These are phyloP conservation scores for Phanerochaete sordida DNA, from an alignment of 768 basidiomycete genomes.

Conservation along the genomic window DNA sequence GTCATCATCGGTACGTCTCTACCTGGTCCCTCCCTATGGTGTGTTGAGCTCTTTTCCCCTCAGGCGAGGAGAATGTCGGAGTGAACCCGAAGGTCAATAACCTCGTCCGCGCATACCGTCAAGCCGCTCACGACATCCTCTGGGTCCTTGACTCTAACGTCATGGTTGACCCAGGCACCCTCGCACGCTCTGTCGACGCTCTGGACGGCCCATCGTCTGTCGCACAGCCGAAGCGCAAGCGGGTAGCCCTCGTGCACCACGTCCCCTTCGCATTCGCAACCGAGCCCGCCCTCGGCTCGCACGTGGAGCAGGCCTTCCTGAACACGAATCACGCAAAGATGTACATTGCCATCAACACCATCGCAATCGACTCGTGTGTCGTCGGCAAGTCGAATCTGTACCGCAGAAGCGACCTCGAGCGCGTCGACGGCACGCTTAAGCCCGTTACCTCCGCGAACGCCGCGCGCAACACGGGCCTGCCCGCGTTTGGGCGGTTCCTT, in stretches of 20 bases:
- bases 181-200: conserved; percentile 83
- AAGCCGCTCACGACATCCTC: conserved; percentile 83
- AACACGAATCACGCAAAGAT: conserved; percentile 98
- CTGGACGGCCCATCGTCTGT: conserved; percentile 44
- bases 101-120: conserved; percentile 77
- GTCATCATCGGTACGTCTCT: conserved; percentile 68
- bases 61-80: conserved; percentile 82
- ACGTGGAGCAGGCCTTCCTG: conserved; percentile 89
- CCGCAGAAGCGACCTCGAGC: conserved; percentile 82
- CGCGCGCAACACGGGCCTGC: conserved; percentile 51
- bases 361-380: conserved; percentile 91
- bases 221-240: conserved; percentile 30
- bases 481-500: conserved; percentile 81
- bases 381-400: conserved; percentile 97
- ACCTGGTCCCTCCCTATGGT: background rate
- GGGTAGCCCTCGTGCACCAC: conserved; percentile 89
- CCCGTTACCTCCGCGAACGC: conserved; percentile 33
- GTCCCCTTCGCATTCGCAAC: conserved; percentile 84
- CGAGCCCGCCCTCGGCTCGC: conserved; percentile 69
- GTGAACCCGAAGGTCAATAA: conserved; percentile 99
- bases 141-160: conserved; percentile 99
- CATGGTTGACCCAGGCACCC: conserved; percentile 68
- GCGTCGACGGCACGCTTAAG: conserved; percentile 63
- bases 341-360: conserved; percentile 91
- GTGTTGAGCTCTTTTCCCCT: background rate